Conservation (phyloP, 106 monocot species). For the Dendrobium nobile region DNA sequence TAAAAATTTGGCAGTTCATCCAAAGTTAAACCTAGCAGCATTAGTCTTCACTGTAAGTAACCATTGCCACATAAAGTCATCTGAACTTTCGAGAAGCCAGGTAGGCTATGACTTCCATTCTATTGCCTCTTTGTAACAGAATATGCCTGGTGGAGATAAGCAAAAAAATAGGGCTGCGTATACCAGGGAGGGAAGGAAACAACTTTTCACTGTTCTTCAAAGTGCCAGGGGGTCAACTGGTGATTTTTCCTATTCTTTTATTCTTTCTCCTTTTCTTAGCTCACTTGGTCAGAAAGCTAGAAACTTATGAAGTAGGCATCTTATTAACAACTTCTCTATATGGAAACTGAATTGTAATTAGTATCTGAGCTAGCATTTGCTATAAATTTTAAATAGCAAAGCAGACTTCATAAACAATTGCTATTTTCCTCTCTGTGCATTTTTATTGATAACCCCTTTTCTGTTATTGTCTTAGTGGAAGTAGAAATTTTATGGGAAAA, state of each 20-base stretch:
- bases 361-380: background rate
- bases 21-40: slow-evolving; percentile 82
- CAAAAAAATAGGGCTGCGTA: slow-evolving; percentile 67
- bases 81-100: background rate
- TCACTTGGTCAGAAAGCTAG: background rate
- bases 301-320: background rate
- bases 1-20: slow-evolving; percentile 77
- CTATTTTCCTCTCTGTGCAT: background rate
- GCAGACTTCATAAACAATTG: background rate
- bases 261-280: background rate
- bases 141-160: slow-evolving; percentile 46
- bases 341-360: background rate
- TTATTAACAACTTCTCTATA: background rate
- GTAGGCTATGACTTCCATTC: background rate
- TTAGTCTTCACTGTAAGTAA: slow-evolving; percentile 63
- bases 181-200: slow-evolving; percentile 93
- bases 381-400: background rate
- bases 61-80: background rate
- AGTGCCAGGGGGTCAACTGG: slow-evolving; percentile 94
- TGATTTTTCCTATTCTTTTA: slow-evolving; percentile 14
- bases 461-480: background rate
- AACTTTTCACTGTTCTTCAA: slow-evolving; percentile 94
- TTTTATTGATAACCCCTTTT: background rate
- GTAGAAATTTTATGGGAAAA: background rate
- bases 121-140: slow-evolving; percentile 28